phyloP scores from a whole-genome alignment of 2,329 filamentous ascomycete species.

The Ascochyta rabiei region DNA sequence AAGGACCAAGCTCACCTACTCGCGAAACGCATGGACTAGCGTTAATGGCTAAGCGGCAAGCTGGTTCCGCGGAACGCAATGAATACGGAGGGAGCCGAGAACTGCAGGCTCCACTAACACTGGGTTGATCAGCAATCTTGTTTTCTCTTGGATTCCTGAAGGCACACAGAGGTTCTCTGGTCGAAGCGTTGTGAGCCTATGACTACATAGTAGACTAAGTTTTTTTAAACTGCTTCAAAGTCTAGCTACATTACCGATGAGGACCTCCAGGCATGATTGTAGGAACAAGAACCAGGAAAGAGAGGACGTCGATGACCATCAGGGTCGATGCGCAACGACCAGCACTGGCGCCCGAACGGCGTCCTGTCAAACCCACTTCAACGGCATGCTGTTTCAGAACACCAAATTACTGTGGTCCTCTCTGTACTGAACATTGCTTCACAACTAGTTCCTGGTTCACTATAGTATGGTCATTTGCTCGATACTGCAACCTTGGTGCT shows the following conservation, averaged over 20 bases:
- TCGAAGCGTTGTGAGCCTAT: no score
- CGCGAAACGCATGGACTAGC: no score
- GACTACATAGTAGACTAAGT: no score
- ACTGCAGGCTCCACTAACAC: neutral
- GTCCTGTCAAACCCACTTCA: constrained; percentile 4
- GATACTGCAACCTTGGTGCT: neutral
- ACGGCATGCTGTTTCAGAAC: neutral
- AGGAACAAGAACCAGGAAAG: no score
- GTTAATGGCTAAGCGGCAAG: neutral
- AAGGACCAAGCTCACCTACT: constrained; percentile 7
- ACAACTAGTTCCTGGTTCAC: neutral
- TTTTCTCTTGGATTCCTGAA: neutral
- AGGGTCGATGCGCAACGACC: neutral
- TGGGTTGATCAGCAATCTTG: constrained; percentile 7
- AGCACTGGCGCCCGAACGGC: constrained; percentile 2
- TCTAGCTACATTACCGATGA: no score
- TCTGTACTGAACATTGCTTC: neutral
- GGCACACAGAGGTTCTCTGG: no score
- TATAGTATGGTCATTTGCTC: neutral
- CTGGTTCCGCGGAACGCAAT: neutral
- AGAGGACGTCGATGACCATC: neutral
- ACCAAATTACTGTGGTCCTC: neutral
- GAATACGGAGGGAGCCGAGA: constrained; percentile 2
- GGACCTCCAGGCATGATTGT: no score
- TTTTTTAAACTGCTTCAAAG: no score